Base-by-base conservation (phyloP, 768 basidiomycete genomes). In the Hysterangium stoloniferum region DNA sequence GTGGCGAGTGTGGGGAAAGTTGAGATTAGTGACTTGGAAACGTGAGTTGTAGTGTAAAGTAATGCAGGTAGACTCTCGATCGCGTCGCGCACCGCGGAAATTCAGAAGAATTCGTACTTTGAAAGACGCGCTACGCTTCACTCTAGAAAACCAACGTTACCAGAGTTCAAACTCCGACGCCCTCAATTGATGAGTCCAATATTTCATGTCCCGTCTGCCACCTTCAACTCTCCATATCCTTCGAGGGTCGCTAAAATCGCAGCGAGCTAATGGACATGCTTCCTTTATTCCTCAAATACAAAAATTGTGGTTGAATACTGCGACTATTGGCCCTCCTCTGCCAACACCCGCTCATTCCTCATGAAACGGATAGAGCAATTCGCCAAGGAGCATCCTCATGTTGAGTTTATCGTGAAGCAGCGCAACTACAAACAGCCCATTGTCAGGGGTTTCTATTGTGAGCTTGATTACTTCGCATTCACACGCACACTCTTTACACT, bases 241-340 rank as follows among this genome's bases (percentile, higher is more conserved):
- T 34, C 67, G 78, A 32, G 78, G 71, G 0, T 66, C 68, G 54
- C 63, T 79, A 37, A 70, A 75, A 56, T 79, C 88, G 0, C 60
- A 63, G 22, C 83, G 83, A 22, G 76, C 82, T 52, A 91, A 92
- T 63, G 88, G 89, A 1, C 85, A 86, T 61, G 62, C 67, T 36
- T 70, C 79, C 1, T 93, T 85, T 66, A 66, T 89, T 3, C 86
- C 90, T 2, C 80, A 80, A 54, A 72, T 86, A n/a, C 73, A 86
- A 50, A 93, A 91, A 62, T 95, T 54, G 88, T 95, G 56, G 79
- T 95, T 63, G 87, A 92, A 66, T 94, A 78, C 65, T 91, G 90
- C 67, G 82, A 93, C 60, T 78, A 77, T 48, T 86, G 84, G 78
- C 79, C 84, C 1, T 82, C 87, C 3, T 90, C 87, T 1, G 66